phyloP scores from a whole-genome alignment of 495 filamentous ascomycete species.

The Copromyces sp. region DNA sequence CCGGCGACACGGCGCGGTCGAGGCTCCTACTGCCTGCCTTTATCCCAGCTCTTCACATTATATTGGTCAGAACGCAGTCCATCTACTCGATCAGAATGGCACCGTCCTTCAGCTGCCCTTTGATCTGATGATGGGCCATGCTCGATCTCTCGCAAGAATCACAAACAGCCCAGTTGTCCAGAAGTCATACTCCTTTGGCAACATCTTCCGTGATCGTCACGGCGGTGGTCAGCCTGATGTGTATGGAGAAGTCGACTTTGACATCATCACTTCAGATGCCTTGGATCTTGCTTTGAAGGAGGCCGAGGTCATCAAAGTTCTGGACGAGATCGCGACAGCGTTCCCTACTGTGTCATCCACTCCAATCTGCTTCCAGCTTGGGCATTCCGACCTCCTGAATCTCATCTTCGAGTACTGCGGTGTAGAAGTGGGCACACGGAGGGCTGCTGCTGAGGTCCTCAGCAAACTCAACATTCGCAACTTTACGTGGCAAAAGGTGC shows the following conservation, averaged over 20 bases:
- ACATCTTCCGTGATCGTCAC: conserved; percentile 69
- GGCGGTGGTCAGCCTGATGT: conserved; percentile 69
- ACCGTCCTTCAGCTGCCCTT: conserved; percentile 83
- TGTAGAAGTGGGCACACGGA: conserved; percentile 56
- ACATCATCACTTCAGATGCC: conserved; percentile 73
- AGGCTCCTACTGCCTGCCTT: conserved; percentile 59
- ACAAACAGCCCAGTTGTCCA: conserved; percentile 45
- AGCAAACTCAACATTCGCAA: conserved; percentile 81
- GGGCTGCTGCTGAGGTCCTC: conserved; percentile 68
- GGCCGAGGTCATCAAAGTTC: conserved; percentile 86
- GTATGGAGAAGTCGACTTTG: conserved; percentile 87
- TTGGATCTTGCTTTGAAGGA: conserved; percentile 83
- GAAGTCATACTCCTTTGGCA: conserved; percentile 81
- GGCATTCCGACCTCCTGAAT: conserved; percentile 77
- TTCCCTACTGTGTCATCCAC: conserved; percentile 63
- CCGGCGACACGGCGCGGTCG: conserved; percentile 83
- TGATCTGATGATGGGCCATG: conserved; percentile 84
- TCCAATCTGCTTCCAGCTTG: conserved; percentile 84
- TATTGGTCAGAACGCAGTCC: conserved; percentile 45
- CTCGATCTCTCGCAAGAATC: conserved; percentile 69
- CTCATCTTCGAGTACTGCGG: conserved; percentile 81
- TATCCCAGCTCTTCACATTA: conserved; percentile 80
- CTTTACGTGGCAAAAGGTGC: conserved; percentile 76
- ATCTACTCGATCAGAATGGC: conserved; percentile 71
- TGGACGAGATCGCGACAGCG: conserved; percentile 79